Conservation (phyloP, 805 yeast species). For the Hanseniaspora guilliermondii region DNA sequence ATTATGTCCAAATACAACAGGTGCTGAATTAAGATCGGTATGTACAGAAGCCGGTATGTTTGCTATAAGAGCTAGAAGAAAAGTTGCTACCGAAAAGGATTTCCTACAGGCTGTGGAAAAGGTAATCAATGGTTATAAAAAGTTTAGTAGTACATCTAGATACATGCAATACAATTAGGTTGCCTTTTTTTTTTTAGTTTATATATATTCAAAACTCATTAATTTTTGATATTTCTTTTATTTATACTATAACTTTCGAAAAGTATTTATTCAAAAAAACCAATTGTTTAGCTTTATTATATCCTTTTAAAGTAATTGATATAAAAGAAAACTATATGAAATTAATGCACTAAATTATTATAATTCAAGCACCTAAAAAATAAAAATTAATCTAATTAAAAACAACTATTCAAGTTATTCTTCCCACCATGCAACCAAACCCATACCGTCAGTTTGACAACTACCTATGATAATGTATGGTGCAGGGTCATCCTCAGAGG, state of each 20-base stretch:
- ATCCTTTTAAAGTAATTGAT: too few relatives aligned
- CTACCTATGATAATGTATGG: slow-evolving; percentile 80
- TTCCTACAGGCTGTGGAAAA: slow-evolving; percentile 95
- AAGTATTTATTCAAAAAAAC: too few relatives aligned
- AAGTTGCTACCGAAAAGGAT: slow-evolving; percentile 96
- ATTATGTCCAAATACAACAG: slow-evolving; percentile 94
- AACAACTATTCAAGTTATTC: not conserved
- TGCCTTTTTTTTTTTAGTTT: not conserved
- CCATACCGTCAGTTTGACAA: slow-evolving; percentile 94
- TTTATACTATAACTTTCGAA: too few relatives aligned
- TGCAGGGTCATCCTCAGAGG: slow-evolving; percentile 38
- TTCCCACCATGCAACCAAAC: slow-evolving; percentile 95
- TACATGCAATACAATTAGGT: slow-evolving; percentile 91
- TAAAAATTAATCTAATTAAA: not conserved
- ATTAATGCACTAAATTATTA: too few relatives aligned
- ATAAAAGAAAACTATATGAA: too few relatives aligned
- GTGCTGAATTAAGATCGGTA: slow-evolving; percentile 96
- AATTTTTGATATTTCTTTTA: too few relatives aligned
- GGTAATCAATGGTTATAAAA: slow-evolving; percentile 96
- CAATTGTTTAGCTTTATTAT: too few relatives aligned
- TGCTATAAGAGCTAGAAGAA: slow-evolving; percentile 95
- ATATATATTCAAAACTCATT: not conserved
- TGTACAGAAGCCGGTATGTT: slow-evolving; percentile 99
- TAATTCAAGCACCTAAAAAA: too few relatives aligned
- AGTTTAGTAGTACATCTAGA: slow-evolving; percentile 91